Conservation (phyloP, 495 filamentous ascomycete species). For the Xylaria flabelliformis region DNA sequence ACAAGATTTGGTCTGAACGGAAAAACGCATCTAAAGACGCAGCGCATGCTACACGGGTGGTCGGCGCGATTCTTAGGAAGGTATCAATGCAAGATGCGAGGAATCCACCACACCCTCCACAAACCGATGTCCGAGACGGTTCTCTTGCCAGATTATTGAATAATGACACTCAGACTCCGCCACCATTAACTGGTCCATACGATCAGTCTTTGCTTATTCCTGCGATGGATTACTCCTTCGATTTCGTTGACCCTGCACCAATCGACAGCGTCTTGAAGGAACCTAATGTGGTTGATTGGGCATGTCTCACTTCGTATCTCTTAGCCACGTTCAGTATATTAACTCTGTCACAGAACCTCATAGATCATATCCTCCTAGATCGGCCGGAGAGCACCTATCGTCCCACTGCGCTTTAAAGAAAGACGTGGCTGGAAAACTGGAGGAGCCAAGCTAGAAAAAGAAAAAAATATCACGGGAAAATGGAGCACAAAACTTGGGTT, state of each 20-base stretch:
- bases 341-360: conserved; percentile 38
- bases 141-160: conserved; percentile 39
- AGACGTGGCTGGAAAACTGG: background rate
- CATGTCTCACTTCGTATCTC: conserved; percentile 29
- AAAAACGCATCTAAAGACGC: conserved; percentile 42
- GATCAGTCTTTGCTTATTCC: conserved; percentile 30
- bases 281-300: conserved; percentile 49
- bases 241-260: conserved; percentile 33
- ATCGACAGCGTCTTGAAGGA: conserved; percentile 41
- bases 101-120: conserved; percentile 34
- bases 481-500: background rate
- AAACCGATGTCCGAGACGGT: conserved; percentile 35
- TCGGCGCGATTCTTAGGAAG: conserved; percentile 48
- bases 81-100: conserved; percentile 36
- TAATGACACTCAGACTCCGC: conserved; percentile 35
- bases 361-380: conserved; percentile 44
- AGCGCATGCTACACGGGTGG: conserved; percentile 46
- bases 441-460: background rate
- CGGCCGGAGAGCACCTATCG: conserved; percentile 35
- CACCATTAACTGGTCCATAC: conserved; percentile 17
- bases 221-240: conserved; percentile 32
- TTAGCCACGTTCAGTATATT: conserved; percentile 17
- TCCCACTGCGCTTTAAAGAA: background rate
- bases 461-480: background rate
- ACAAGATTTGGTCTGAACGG: conserved; percentile 46